phyloP scores from a whole-genome alignment of 2,329 filamentous ascomycete genomes.

The Cladophialophora chaetospira region DNA sequence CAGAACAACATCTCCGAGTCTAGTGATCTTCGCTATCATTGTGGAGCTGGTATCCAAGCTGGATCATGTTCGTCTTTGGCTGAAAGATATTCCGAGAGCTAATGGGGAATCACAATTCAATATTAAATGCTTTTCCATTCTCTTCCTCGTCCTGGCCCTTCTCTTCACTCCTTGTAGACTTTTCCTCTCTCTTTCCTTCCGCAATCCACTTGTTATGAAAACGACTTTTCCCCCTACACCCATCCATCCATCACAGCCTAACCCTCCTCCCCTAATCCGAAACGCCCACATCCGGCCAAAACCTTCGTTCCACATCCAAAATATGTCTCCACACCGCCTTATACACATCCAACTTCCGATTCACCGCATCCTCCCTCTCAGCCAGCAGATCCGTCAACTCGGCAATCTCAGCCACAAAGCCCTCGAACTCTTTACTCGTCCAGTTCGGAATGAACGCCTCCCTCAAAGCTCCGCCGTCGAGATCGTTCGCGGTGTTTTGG shows the following conservation, averaged over 20 bases:
- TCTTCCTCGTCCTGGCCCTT: too few species aligned
- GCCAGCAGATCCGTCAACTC: constrained; percentile 59
- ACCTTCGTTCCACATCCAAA: constrained; percentile 59
- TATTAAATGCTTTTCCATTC: too few species aligned
- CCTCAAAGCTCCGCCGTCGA: constrained; percentile 66
- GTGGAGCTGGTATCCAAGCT: too few species aligned
- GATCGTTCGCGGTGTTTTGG: constrained; percentile 45
- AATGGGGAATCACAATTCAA: too few species aligned
- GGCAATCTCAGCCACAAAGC: constrained; percentile 60
- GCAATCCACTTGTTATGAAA: too few species aligned
- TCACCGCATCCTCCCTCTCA: constrained; percentile 46
- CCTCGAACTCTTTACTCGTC: constrained; percentile 62
- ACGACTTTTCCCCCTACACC: too few species aligned
- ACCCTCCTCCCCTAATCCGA: background rate
- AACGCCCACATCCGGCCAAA: constrained; percentile 55
- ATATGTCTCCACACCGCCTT: constrained; percentile 52
- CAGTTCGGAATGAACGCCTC: constrained; percentile 69
- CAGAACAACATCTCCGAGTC: too few species aligned
- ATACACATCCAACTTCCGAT: constrained; percentile 41
- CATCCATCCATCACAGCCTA: background rate
- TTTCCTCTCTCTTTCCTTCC: too few species aligned
- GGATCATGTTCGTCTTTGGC: too few species aligned
- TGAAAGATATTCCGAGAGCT: too few species aligned
- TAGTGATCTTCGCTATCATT: too few species aligned
- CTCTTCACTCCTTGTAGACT: too few species aligned